phyloP scores from a whole-genome alignment of 116 monocot species.

The Cymodocea nodosa region DNA sequence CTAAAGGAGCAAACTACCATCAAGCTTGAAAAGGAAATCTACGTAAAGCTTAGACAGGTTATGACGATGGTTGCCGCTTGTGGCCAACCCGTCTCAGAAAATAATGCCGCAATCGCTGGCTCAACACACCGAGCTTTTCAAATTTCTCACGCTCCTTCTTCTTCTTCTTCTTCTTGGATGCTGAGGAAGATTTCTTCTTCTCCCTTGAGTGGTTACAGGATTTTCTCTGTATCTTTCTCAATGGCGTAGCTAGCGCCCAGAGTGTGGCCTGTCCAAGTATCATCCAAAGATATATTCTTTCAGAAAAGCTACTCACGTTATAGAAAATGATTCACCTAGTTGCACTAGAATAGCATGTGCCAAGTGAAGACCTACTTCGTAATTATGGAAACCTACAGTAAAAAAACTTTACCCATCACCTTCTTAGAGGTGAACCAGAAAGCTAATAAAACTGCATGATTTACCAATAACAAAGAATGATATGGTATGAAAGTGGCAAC shows the following conservation, averaged over 20 bases:
- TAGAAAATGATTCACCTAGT: neutral
- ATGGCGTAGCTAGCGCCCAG: constrained; percentile 64
- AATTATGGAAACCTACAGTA: too few relatives aligned
- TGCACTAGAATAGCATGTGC: neutral
- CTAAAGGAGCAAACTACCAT: too few relatives aligned
- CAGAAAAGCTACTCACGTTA: neutral
- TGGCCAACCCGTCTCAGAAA: constrained; percentile 38
- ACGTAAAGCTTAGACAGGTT: constrained; percentile 13
- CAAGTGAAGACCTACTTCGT: too few relatives aligned
- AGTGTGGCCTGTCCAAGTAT: constrained; percentile 28
- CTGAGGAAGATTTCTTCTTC: constrained; percentile 15
- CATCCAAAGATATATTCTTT: neutral
- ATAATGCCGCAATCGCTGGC: constrained; percentile 58
- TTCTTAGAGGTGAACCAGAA: too few relatives aligned
- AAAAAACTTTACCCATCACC: too few relatives aligned
- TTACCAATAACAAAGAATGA: too few relatives aligned
- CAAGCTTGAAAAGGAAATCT: too few relatives aligned
- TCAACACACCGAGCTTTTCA: constrained; percentile 53
- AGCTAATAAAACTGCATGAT: too few relatives aligned
- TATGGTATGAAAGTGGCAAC: too few relatives aligned
- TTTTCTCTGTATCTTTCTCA: constrained; percentile 51
- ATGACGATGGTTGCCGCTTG: constrained; percentile 43
- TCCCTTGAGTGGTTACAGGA: constrained; percentile 23
- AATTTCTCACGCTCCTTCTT: constrained; percentile 32
- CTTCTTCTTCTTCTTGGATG: constrained; percentile 32